phyloP scores from a whole-genome alignment of 352 stramenopile species.

The Phytopythium sindhum region DNA sequence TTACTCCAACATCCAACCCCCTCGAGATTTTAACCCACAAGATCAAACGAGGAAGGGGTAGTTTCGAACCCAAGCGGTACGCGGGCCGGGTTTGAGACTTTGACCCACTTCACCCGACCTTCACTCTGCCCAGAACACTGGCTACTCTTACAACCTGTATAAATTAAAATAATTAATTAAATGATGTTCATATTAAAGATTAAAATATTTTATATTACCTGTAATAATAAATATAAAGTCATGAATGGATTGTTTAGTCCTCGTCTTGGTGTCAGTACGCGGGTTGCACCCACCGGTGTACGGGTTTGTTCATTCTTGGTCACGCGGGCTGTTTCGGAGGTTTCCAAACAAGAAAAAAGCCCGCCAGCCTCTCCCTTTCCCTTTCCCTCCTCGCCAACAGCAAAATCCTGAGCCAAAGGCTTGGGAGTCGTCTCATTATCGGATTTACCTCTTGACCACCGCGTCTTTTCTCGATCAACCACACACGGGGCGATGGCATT shows the following conservation, averaged over 20 bases:
- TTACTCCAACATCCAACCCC: not conserved
- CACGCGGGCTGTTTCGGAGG: not conserved
- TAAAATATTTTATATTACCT: not conserved
- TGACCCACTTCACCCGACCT: not conserved
- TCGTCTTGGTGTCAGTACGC: not conserved
- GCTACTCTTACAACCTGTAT: too few species aligned
- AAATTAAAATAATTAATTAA: not conserved
- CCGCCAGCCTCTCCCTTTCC: not conserved
- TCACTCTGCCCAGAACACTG: not conserved
- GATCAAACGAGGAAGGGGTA: too few species aligned
- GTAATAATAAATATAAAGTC: not conserved
- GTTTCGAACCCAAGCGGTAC: not conserved
- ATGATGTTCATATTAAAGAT: not conserved
- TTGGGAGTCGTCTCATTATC: not conserved
- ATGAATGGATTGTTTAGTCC: not conserved
- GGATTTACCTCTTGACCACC: not conserved
- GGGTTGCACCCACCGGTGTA: not conserved
- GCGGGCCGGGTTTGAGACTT: too few species aligned
- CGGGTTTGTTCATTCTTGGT: not conserved
- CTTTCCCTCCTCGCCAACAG: not conserved
- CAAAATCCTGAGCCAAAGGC: not conserved
- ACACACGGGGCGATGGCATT: constrained; percentile 16
- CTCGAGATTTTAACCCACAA: not conserved
- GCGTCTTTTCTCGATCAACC: not conserved
- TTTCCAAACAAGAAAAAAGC: not conserved